Evolutionary conservation across 768 basidiomycete species (phyloP).

Genomic region (Podaxis pistillaris): DNA sequence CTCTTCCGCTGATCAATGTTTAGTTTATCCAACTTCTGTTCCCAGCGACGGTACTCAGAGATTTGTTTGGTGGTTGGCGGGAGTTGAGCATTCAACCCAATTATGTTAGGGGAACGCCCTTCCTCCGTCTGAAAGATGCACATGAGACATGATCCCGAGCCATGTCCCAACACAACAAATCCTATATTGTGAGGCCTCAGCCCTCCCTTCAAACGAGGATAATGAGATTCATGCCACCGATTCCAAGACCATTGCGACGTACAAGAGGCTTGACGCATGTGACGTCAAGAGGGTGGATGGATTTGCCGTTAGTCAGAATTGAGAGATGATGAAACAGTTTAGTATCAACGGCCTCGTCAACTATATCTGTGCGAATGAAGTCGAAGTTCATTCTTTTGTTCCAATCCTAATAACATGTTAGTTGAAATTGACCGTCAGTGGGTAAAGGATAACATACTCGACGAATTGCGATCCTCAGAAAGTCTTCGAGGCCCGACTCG

Average conservation of each 20-base stretch:
- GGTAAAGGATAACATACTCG: neutral
- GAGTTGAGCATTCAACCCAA: neutral
- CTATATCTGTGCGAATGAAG: neutral
- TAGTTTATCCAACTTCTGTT: neutral
- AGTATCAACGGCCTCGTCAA: neutral
- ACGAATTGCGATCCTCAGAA: neutral
- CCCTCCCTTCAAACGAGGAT: neutral
- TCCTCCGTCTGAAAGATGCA: neutral
- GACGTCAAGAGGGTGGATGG: neutral
- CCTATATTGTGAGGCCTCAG: neutral
- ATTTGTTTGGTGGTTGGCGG: neutral
- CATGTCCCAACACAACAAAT: neutral
- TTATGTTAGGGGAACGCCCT: neutral
- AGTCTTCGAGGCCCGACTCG: neutral
- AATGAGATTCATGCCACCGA: neutral
- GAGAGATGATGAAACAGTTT: conserved; percentile 4
- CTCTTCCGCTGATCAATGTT: neutral
- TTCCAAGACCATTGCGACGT: neutral
- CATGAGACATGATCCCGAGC: neutral
- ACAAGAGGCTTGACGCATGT: neutral
- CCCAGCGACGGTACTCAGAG: neutral
- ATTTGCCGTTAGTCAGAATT: neutral
- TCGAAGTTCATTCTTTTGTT: neutral
- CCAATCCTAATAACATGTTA: neutral
- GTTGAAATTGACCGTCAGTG: neutral